These are phyloP conservation scores for Gymnopilus junonius DNA, from an alignment of 768 basidiomycete species.

Conservation along the genomic window DNA sequence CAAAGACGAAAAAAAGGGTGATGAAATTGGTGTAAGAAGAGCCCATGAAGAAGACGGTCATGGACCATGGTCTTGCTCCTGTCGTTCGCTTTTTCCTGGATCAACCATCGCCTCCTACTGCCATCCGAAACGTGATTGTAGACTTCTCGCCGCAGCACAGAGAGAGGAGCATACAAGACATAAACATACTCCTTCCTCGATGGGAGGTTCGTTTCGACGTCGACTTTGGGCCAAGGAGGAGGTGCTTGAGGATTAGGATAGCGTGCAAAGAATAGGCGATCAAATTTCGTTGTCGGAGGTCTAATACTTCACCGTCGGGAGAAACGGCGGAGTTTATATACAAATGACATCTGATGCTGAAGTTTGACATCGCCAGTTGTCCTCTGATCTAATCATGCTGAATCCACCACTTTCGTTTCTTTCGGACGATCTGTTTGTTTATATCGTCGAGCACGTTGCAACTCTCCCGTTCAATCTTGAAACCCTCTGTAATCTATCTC, in stretches of 20 bases:
- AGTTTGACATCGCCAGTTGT: too few species aligned
- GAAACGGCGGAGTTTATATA: too few species aligned
- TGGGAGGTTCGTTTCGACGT: constrained; percentile 81
- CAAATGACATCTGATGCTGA: too few species aligned
- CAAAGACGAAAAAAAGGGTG: neutral
- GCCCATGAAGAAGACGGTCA: constrained; percentile 80
- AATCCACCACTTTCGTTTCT: constrained; percentile 13
- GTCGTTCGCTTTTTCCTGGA: constrained; percentile 71
- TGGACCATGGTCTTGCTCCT: constrained; percentile 99
- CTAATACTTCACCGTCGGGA: too few species aligned
- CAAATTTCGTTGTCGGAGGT: too few species aligned
- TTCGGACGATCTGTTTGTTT: constrained; percentile 6
- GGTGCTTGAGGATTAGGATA: constrained; percentile 95
- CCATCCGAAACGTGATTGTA: constrained; percentile 83
- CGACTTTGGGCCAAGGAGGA: constrained; percentile 92
- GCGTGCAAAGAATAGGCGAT: constrained; percentile 83
- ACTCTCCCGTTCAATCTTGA: neutral
- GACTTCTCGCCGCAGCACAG: constrained; percentile 77
- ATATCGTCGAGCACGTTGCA: constrained; percentile 11
- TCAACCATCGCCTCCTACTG: constrained; percentile 67
- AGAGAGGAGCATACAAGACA: constrained; percentile 91
- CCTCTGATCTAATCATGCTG: too few species aligned
- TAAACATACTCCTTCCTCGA: constrained; percentile 96
- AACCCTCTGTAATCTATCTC: constrained; percentile 5
- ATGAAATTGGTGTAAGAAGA: constrained; percentile 40